Conservation (phyloP, 2,329 filamentous ascomycete genomes). For the Arthrocladium fulminans region DNA sequence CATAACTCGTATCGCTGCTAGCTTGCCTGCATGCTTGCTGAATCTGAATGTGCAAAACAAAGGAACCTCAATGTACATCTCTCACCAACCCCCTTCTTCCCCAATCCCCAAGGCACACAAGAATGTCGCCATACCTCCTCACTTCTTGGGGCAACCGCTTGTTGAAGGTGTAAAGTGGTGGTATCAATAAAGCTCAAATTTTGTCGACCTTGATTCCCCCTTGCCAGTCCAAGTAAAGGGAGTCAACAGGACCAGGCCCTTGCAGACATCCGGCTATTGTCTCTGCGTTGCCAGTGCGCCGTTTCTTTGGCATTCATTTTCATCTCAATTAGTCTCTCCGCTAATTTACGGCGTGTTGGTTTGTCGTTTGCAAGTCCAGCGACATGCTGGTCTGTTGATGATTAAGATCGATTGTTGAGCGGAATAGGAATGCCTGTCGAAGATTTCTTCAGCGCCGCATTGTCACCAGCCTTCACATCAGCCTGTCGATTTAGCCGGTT, state of each 20-base stretch:
- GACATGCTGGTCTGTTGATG: neutral
- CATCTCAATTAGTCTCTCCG: too few species aligned
- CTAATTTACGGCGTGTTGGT: too few species aligned
- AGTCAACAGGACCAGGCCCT: too few species aligned
- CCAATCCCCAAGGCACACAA: neutral
- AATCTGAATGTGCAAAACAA: neutral
- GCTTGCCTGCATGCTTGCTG: constrained; percentile 7
- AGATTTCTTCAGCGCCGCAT: neutral
- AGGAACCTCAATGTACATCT: neutral
- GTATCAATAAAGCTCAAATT: too few species aligned
- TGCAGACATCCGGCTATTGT: too few species aligned
- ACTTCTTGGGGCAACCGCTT: too few species aligned
- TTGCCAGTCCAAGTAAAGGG: too few species aligned
- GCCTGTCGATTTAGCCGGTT: constrained; percentile 10
- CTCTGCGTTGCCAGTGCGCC: too few species aligned
- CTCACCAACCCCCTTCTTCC: neutral
- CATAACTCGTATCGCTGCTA: constrained; percentile 8
- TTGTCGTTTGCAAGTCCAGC: neutral
- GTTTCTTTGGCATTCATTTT: too few species aligned
- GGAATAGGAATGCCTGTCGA: constrained; percentile 8
- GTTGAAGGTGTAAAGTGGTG: too few species aligned
- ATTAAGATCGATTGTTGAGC: constrained; percentile 1
- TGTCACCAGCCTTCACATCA: constrained; percentile 2
- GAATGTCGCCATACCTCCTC: too few species aligned
- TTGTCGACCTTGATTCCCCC: too few species aligned